These are phyloP conservation scores for Leccinum disarticulatum DNA, from an alignment of 768 basidiomycete genomes.

Conservation along the genomic window DNA sequence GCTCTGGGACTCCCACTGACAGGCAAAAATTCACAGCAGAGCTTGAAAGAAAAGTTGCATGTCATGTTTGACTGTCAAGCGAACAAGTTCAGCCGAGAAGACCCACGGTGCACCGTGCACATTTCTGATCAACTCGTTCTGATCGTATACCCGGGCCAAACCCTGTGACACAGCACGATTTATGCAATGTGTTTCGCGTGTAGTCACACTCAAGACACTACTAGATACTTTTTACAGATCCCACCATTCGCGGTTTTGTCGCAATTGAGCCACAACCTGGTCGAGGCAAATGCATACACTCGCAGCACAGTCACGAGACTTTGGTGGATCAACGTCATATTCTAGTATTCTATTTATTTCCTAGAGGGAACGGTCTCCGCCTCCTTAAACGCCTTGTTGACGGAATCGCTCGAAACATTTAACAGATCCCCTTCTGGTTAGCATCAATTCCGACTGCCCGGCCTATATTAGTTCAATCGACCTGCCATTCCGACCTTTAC, in stretches of 20 bases:
- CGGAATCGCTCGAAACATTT: background rate
- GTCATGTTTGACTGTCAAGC: background rate
- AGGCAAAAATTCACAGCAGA: background rate
- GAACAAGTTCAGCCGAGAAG: background rate
- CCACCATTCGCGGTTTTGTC: background rate
- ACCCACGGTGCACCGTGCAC: background rate
- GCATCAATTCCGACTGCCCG: conserved; percentile 2
- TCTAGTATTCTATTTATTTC: background rate
- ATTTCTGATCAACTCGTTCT: too few species aligned
- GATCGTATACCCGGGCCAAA: too few species aligned
- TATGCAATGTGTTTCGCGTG: background rate
- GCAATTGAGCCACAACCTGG: background rate
- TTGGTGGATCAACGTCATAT: background rate
- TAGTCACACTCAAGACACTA: background rate
- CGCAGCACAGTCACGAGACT: background rate
- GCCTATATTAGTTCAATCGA: conserved; percentile 12
- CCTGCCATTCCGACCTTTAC: background rate
- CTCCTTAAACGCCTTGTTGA: background rate
- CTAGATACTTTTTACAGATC: background rate
- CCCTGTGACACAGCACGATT: background rate
- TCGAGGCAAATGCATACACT: background rate
- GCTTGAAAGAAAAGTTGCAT: background rate
- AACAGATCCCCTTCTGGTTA: conserved; percentile 8
- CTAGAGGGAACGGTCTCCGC: background rate
- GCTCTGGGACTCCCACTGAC: background rate